A percentile compares a stretch with the other conserved stretches of the same genome.
phyloP scores from a whole-genome alignment of 495 filamentous ascomycete species.

The Pseudomonodictys pantanalensis region DNA sequence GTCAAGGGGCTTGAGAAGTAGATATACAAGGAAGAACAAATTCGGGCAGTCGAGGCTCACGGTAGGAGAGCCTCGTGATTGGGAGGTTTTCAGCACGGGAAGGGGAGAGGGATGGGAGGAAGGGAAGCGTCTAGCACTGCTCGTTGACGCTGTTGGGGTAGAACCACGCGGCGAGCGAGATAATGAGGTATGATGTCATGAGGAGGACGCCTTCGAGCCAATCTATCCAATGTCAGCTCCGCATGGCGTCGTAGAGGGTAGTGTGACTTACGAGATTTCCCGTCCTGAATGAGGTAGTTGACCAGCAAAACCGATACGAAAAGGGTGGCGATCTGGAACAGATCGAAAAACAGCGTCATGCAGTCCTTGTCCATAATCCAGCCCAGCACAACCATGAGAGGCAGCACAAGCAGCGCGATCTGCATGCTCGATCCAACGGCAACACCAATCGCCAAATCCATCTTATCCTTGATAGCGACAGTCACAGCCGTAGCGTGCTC shows the following conservation, averaged over 20 bases:
- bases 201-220: constrained; percentile 45
- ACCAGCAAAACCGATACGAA: constrained; percentile 85
- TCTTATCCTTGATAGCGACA: constrained; percentile 91
- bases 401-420: constrained; percentile 89
- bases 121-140: neutral
- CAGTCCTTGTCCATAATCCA: constrained; percentile 73
- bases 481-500: constrained; percentile 95
- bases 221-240: constrained; percentile 20
- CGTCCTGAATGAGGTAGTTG: constrained; percentile 89
- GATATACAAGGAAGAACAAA: no score
- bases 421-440: constrained; percentile 93
- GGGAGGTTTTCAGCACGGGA: no score
- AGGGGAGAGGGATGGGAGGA: neutral
- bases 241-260: neutral
- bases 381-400: constrained; percentile 82
- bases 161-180: constrained; percentile 42
- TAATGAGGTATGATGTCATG: constrained; percentile 42
- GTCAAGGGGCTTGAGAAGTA: no score
- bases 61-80: no score
- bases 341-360: constrained; percentile 91
- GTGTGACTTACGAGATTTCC: constrained; percentile 51
- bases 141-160: constrained; percentile 30
- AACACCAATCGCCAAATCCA: constrained; percentile 95
- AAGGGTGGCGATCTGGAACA: constrained; percentile 90
- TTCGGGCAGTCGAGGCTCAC: no score